Evolutionary conservation across 1,284 basidiomycete genomes (phyloP), one percentile per base, ranked within the genome.

Genomic region (Puccinia sorghi): DNA sequence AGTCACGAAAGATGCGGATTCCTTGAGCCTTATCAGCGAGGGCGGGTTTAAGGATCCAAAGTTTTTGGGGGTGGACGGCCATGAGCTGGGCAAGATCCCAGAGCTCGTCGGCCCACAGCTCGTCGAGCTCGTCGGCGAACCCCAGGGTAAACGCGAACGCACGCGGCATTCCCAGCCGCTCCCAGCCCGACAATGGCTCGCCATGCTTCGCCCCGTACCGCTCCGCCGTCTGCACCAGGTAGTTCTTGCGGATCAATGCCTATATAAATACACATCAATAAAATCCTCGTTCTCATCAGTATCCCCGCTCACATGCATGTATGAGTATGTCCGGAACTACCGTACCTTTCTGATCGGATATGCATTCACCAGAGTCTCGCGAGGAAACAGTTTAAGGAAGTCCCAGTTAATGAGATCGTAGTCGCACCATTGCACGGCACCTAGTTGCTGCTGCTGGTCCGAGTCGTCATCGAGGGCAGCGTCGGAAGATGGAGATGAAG

Each of bases 1-100:
- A 90, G 67, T 88, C 91, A 73, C 91, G 89, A 85, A 99, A 98
- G 72, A 99, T 86, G 52, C 95, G 87, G 81, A 99, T 96, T 0
- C 96, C 97, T 87, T 94, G 93, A 4, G 94, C 97, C 74, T 94
- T 89, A 86, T 99, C 96, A 0, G 95, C 91, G 91, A 99, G 97
- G 13, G 94, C 94, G 52, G 97, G 95, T 86, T 99, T 99, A 73
- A 99, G 85, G 79, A 97, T 95, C 88, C 90, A 97, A 94, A 94
- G 86, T 67, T 94, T 89, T 8, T 85, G 82, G 27, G 83, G 81
- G 9, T 84, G 84, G 0, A 81, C 82, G 9, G 81, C 81, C 46
- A 79, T 81, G 4, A 87, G 86, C 75, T 88, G 86, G 2, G 88
- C 89, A 12, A 99, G 88, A 76, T 97, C 94, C 87, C 91, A 99